Evolutionary conservation across 116 monocot species (phyloP).

Genomic region (Iris pallida): DNA sequence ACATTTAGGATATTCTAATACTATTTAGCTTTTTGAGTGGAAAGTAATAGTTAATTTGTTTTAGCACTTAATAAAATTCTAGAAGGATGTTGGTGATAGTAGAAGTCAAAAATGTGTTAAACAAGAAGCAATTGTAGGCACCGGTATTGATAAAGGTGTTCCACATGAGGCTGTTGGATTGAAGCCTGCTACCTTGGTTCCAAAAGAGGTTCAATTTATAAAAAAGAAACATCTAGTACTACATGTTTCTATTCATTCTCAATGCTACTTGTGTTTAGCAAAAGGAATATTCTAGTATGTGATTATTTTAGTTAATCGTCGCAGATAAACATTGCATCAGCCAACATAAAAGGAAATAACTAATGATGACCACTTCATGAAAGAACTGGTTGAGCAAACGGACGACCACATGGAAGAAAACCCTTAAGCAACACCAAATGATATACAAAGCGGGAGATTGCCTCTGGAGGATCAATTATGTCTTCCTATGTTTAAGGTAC

Average conservation of each 20-base stretch:
- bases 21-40: not conserved
- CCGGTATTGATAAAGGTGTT: constrained; percentile 75
- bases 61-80: constrained; percentile 10
- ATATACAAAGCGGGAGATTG: constrained; percentile 68
- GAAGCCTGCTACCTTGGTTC: constrained; percentile 66
- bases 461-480: constrained; percentile 83
- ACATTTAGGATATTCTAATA: not conserved
- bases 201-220: constrained; percentile 83
- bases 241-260: constrained; percentile 40
- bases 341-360: constrained; percentile 32
- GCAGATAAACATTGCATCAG: constrained; percentile 83
- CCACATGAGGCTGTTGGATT: constrained; percentile 90
- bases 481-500: constrained; percentile 98
- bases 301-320: not conserved
- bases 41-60: not conserved
- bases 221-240: constrained; percentile 89
- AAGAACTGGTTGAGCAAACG: constrained; percentile 18
- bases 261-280: not conserved
- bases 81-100: constrained; percentile 46
- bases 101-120: constrained; percentile 49
- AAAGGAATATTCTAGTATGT: not conserved
- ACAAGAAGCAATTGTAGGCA: constrained; percentile 71
- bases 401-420: constrained; percentile 34
- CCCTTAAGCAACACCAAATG: constrained; percentile 52
- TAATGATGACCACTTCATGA: constrained; percentile 21